Evolutionary conservation across 345 rosid species (phyloP).

Genomic region (Rhodamnia argentea): DNA sequence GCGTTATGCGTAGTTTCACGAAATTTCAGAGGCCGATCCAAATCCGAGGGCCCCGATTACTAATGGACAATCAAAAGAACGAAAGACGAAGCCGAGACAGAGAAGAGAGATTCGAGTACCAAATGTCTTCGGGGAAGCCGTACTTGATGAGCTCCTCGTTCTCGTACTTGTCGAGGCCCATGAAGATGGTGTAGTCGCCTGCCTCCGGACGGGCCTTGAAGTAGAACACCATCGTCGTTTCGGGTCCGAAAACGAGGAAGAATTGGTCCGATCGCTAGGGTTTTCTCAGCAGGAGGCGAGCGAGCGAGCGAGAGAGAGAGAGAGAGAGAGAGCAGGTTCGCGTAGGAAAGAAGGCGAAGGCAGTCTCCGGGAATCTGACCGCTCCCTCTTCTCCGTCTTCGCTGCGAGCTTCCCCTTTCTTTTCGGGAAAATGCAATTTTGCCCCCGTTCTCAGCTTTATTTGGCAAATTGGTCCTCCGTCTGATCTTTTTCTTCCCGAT

Average conservation of each 20-base stretch:
- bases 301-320: background rate
- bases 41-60: background rate
- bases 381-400: background rate
- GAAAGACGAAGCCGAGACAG: background rate
- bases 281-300: background rate
- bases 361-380: background rate
- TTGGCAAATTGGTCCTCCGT: background rate
- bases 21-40: background rate
- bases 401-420: background rate
- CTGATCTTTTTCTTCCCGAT: background rate
- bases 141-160: constrained; percentile 99
- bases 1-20: background rate
- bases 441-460: background rate
- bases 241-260: background rate
- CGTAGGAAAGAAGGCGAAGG: background rate
- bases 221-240: constrained; percentile 60
- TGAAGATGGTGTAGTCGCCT: constrained; percentile 96
- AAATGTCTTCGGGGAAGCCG: constrained; percentile 94
- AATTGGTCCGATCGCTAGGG: background rate
- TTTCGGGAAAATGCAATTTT: background rate
- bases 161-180: constrained; percentile 99
- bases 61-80: background rate
- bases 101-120: constrained; percentile 21
- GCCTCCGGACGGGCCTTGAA: constrained; percentile 92
- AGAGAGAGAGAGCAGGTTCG: background rate